A percentile compares a stretch with the other conserved stretches of the same genome.
phyloP scores from a whole-genome alignment of 192 early-diverging fungal genomes.

The Kappamyces sp. region DNA sequence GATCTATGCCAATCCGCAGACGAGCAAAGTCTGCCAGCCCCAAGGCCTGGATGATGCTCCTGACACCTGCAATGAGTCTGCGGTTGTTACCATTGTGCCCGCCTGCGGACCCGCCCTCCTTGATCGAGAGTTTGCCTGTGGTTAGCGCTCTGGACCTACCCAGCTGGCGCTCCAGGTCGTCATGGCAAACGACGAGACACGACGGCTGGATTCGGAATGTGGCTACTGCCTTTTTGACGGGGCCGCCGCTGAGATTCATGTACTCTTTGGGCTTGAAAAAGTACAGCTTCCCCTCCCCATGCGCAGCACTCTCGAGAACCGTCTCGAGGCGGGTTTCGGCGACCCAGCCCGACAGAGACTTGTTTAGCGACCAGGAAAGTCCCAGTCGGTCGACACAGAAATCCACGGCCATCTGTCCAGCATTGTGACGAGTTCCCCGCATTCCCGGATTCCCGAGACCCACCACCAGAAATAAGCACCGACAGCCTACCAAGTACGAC shows the following conservation, averaged over 20 bases:
- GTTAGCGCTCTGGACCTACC: too few relatives aligned
- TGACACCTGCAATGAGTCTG: neutral
- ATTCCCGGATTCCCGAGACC: too few relatives aligned
- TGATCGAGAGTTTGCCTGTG: slow-evolving; percentile 2
- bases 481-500: too few relatives aligned
- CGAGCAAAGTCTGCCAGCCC: neutral
- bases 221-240: slow-evolving; percentile 3
- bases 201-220: neutral
- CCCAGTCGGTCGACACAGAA: slow-evolving; percentile 2
- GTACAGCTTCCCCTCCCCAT: slow-evolving; percentile 1
- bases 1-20: slow-evolving; percentile 10
- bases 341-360: neutral
- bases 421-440: neutral
- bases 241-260: slow-evolving; percentile 13
- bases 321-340: neutral
- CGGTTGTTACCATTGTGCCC: slow-evolving; percentile 9
- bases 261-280: slow-evolving; percentile 16
- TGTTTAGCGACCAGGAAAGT: neutral
- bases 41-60: neutral
- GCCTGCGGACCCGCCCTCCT: slow-evolving; percentile 5
- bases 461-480: too few relatives aligned
- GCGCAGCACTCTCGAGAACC: neutral
- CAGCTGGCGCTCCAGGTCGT: slow-evolving; percentile 10
- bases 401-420: slow-evolving; percentile 11
- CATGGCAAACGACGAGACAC: slow-evolving; percentile 9